Conservation (phyloP, 2,329 filamentous ascomycete species). For the Sarocladium strictum region DNA sequence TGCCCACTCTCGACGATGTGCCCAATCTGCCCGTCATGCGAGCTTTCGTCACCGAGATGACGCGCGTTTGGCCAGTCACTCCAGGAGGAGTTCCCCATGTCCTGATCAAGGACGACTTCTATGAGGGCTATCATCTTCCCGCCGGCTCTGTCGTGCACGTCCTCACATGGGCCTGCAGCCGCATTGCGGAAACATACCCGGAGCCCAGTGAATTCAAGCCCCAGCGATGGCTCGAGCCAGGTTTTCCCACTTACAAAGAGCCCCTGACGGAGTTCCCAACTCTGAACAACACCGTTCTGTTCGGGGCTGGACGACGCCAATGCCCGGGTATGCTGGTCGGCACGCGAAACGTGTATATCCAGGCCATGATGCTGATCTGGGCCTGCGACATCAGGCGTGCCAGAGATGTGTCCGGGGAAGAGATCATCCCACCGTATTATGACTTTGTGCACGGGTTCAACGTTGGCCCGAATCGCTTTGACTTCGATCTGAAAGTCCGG, state of each 20-base stretch:
- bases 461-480: slow-evolving; percentile 2
- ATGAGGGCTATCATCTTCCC: slow-evolving; percentile 34
- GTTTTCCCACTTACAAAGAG: slow-evolving; percentile 30
- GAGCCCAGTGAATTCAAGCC: slow-evolving; percentile 42
- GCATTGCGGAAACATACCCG: slow-evolving; percentile 39
- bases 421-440: slow-evolving; percentile 3
- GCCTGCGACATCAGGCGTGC: slow-evolving; percentile 1
- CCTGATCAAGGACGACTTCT: slow-evolving; percentile 44
- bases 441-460: slow-evolving; percentile 7
- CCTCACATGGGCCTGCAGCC: not conserved
- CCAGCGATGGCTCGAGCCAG: slow-evolving; percentile 47
- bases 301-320: slow-evolving; percentile 34
- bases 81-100: slow-evolving; percentile 42
- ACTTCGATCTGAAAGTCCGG: not conserved
- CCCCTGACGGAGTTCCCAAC: slow-evolving; percentile 3
- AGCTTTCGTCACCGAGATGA: slow-evolving; percentile 36
- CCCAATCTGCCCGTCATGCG: slow-evolving; percentile 29
- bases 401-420: not conserved
- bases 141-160: slow-evolving; percentile 3
- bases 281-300: slow-evolving; percentile 48
- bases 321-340: slow-evolving; percentile 7
- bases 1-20: slow-evolving; percentile 30
- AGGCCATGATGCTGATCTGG: slow-evolving; percentile 6
- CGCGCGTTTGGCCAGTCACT: slow-evolving; percentile 43
- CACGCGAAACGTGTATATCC: slow-evolving; percentile 1